Evolutionary conservation across 2,329 filamentous ascomycete genomes (phyloP).

Genomic region (Colletotrichum simmondsii): DNA sequence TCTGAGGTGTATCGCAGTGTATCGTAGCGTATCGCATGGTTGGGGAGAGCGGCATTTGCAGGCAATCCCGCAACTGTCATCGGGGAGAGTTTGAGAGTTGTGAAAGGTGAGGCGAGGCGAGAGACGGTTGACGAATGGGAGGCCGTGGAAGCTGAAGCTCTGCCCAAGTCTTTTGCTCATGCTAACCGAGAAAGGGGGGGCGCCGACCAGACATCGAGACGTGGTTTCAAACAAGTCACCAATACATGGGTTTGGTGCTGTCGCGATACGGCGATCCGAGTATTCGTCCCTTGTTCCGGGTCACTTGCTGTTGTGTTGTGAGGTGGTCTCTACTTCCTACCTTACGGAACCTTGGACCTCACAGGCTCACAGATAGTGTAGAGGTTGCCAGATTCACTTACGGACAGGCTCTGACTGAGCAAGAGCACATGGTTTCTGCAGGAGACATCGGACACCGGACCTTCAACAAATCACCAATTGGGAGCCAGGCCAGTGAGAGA

Average conservation of each 20-base stretch:
- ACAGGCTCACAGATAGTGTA: no score
- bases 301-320: not conserved
- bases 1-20: not conserved
- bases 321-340: not conserved
- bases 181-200: conserved; percentile 6
- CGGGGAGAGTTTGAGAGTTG: not conserved
- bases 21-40: not conserved
- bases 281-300: conserved; percentile 4
- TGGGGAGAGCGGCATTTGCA: not conserved
- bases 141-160: conserved; percentile 22
- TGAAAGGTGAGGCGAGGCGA: conserved; percentile 18
- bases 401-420: not conserved
- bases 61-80: not conserved
- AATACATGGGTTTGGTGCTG: conserved; percentile 13
- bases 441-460: not conserved
- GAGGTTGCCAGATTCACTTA: conserved; percentile 1
- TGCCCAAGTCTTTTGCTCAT: not conserved
- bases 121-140: conserved; percentile 12
- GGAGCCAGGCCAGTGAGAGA: no score
- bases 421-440: not conserved
- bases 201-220: not conserved
- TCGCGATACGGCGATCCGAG: not conserved
- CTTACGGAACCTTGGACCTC: not conserved
- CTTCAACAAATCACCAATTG: not conserved
- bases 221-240: conserved; percentile 25